phyloP scores from a whole-genome alignment of 1,284 basidiomycete genomes.

The Cutaneotrichosporon sp. region DNA sequence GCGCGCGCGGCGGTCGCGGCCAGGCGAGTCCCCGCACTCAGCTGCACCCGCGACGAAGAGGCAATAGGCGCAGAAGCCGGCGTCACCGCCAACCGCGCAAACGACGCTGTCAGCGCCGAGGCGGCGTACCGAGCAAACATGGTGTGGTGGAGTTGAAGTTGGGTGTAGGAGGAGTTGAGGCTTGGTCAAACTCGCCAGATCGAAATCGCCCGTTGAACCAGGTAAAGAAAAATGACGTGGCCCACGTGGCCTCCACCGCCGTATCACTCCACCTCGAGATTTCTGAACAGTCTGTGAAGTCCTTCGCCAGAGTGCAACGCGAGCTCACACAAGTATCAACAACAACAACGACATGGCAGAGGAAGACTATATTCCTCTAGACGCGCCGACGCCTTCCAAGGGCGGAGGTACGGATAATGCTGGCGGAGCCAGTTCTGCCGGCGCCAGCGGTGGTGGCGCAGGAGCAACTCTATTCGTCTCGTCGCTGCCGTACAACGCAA shows the following conservation, averaged over 20 bases:
- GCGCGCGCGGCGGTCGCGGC: constrained; percentile 46
- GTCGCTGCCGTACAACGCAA: constrained; percentile 74
- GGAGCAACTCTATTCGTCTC: constrained; percentile 47
- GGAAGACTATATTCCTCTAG: constrained; percentile 36
- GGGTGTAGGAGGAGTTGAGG: background rate
- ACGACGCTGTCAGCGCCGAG: constrained; percentile 25
- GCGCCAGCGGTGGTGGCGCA: background rate
- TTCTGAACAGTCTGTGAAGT: constrained; percentile 9
- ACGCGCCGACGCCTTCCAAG: constrained; percentile 9
- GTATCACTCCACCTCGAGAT: constrained; percentile 11
- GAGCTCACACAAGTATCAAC: background rate
- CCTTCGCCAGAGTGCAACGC: constrained; percentile 1
- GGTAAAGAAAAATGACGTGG: constrained; percentile 1
- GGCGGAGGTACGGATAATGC: background rate
- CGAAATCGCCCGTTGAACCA: background rate
- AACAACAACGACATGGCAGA: constrained; percentile 24
- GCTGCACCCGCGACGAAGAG: constrained; percentile 22
- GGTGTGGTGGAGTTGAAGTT: constrained; percentile 2
- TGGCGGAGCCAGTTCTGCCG: background rate
- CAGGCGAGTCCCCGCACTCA: background rate
- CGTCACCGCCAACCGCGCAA: constrained; percentile 27
- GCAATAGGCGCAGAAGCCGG: constrained; percentile 19
- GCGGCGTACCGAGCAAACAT: constrained; percentile 20
- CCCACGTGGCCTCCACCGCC: constrained; percentile 3
- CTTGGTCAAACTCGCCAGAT: background rate